Evolutionary conservation across 495 filamentous ascomycete species (phyloP).

Genomic region (Talaromyces ruber): DNA sequence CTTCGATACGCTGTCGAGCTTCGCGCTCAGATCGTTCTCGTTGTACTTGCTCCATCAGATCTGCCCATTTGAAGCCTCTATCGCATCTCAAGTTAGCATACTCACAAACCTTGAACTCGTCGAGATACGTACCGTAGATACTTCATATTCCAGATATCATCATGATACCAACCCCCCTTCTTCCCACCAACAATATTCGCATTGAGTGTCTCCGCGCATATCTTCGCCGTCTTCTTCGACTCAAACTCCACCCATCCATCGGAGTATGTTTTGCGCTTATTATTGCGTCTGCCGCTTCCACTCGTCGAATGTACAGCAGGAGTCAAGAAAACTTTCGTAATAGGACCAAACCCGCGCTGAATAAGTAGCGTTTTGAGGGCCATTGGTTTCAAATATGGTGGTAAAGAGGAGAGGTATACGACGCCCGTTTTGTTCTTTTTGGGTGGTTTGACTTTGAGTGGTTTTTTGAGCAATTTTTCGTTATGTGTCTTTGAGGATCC

Average conservation of each 20-base stretch:
- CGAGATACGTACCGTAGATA: constrained; percentile 48
- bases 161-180: constrained; percentile 82
- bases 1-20: constrained; percentile 70
- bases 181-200: constrained; percentile 73
- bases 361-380: constrained; percentile 72
- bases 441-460: constrained; percentile 11
- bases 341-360: constrained; percentile 56
- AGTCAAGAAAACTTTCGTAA: constrained; percentile 80
- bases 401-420: constrained; percentile 82
- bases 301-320: constrained; percentile 64
- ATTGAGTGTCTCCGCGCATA: constrained; percentile 79
- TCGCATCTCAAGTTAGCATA: neutral
- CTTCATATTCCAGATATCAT: constrained; percentile 83
- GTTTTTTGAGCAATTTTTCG: constrained; percentile 14
- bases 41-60: constrained; percentile 57
- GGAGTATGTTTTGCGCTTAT: constrained; percentile 77
- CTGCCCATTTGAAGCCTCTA: constrained; percentile 70
- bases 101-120: neutral
- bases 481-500: constrained; percentile 7
- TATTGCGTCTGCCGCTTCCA: constrained; percentile 50
- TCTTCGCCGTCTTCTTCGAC: constrained; percentile 68
- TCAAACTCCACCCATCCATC: constrained; percentile 95
- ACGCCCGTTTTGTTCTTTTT: constrained; percentile 56
- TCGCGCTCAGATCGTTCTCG: constrained; percentile 78
- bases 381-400: constrained; percentile 88